phyloP scores from a whole-genome alignment of 768 basidiomycete genomes.

The Panellus pusillus region DNA sequence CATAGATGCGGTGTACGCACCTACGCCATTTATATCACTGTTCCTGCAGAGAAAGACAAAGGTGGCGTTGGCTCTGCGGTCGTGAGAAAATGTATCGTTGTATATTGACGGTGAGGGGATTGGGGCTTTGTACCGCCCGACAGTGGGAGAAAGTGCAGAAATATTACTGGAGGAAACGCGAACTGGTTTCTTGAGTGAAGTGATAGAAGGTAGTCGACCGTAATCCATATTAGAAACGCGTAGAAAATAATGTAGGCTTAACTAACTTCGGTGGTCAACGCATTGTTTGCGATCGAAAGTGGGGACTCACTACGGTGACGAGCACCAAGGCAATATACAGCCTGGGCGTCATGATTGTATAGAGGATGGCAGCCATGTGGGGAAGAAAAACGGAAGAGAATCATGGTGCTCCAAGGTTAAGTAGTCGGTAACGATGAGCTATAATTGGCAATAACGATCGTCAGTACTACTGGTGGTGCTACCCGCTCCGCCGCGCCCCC shows the following conservation, averaged over 20 bases:
- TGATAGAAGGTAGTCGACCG: constrained; percentile 43
- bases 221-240: constrained; percentile 52
- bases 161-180: constrained; percentile 3
- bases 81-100: constrained; percentile 13
- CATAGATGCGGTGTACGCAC: too few relatives aligned
- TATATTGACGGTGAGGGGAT: neutral
- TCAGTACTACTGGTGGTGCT: too few relatives aligned
- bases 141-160: neutral
- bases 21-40: constrained; percentile 49
- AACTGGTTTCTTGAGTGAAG: constrained; percentile 35
- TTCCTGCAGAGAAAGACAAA: constrained; percentile 75
- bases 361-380: constrained; percentile 23
- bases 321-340: constrained; percentile 54
- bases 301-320: constrained; percentile 43
- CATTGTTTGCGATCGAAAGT: too few relatives aligned
- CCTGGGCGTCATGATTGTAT: constrained; percentile 58
- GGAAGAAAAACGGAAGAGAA: constrained; percentile 3
- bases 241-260: constrained; percentile 57
- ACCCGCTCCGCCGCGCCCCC: too few relatives aligned
- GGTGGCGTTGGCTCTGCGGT: constrained; percentile 64
- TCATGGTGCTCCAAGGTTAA: too few relatives aligned
- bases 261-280: constrained; percentile 31
- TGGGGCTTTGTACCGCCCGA: neutral
- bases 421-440: too few relatives aligned
- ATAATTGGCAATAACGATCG: too few relatives aligned